These are phyloP conservation scores for Citrus glauca DNA, from an alignment of 345 rosid species.

Conservation along the genomic window DNA sequence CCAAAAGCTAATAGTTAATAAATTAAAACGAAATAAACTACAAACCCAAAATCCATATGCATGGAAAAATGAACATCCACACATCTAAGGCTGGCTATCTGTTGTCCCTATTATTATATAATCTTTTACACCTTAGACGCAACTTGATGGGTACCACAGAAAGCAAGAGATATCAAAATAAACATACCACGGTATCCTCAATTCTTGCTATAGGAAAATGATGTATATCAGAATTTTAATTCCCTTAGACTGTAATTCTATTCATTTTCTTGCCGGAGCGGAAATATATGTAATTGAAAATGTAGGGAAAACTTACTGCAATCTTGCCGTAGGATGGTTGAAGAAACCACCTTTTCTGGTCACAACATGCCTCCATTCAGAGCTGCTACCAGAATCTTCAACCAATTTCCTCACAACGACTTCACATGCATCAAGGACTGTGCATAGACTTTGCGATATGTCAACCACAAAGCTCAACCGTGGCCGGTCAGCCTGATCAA, in stretches of 20 bases:
- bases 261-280: background rate
- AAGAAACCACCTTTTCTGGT: conserved; percentile 27
- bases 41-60: background rate
- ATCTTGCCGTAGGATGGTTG: conserved; percentile 49
- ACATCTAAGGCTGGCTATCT: background rate
- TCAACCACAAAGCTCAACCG: conserved; percentile 65
- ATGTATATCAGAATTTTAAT: too few relatives aligned
- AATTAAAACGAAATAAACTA: background rate
- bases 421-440: conserved; percentile 65
- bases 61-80: background rate
- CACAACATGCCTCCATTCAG: conserved; percentile 59
- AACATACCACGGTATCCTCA: too few relatives aligned
- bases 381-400: conserved; percentile 47
- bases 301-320: conserved; percentile 53
- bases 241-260: too few relatives aligned
- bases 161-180: too few relatives aligned
- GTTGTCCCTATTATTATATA: background rate
- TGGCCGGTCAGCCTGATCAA: conserved; percentile 52
- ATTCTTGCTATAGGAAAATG: too few relatives aligned
- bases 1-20: background rate
- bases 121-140: background rate
- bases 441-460: conserved; percentile 41
- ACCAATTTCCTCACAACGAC: conserved; percentile 32
- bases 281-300: background rate
- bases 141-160: background rate